These are phyloP conservation scores for Globisporangium carolinianum DNA, from an alignment of 352 stramenopile genomes.

Conservation along the genomic window DNA sequence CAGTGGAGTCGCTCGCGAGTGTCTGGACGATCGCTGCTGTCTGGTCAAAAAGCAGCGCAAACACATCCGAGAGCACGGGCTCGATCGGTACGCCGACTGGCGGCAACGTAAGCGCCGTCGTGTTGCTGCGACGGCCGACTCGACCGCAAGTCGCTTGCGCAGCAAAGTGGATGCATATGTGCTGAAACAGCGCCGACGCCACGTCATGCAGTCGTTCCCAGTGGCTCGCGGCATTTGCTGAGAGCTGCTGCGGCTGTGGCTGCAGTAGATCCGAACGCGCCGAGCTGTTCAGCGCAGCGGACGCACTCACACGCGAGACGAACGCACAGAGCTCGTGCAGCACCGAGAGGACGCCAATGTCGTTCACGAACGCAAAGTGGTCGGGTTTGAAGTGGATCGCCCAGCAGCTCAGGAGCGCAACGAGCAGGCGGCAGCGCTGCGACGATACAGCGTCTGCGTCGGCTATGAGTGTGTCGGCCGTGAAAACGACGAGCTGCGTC, in stretches of 20 bases:
- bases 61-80: slow-evolving; percentile 3
- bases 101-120: background rate
- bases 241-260: background rate
- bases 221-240: slow-evolving; percentile 1
- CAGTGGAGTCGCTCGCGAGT: background rate
- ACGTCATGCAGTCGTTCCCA: slow-evolving; percentile 16
- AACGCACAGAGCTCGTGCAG: slow-evolving; percentile 23
- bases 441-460: background rate
- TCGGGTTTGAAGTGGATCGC: slow-evolving; percentile 26
- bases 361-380: slow-evolving; percentile 47
- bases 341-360: slow-evolving; percentile 33
- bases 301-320: background rate
- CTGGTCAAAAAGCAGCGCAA: slow-evolving; percentile 5
- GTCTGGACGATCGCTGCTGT: slow-evolving; percentile 1
- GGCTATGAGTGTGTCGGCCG: slow-evolving; percentile 12
- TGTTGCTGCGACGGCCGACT: background rate
- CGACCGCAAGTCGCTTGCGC: background rate
- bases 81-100: slow-evolving; percentile 2
- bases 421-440: slow-evolving; percentile 9
- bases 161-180: slow-evolving; percentile 37
- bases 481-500: slow-evolving; percentile 29
- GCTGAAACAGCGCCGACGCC: slow-evolving; percentile 30
- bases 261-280: too few relatives aligned
- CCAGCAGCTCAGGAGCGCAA: slow-evolving; percentile 33
- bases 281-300: background rate